Conservation (phyloP, 768 basidiomycete genomes). For the Hemileccinum rubropunctum region DNA sequence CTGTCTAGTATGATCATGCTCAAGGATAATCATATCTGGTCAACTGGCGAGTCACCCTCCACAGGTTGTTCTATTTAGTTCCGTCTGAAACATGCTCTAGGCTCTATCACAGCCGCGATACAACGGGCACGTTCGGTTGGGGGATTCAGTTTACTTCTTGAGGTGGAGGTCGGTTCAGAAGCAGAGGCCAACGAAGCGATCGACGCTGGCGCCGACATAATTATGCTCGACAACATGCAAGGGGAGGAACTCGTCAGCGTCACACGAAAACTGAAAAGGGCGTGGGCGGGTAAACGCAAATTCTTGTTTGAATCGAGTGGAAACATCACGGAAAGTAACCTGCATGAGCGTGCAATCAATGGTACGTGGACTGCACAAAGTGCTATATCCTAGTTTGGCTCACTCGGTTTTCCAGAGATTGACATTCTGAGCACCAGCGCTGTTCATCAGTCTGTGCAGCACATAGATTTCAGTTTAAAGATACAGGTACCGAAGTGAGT, state of each 20-base stretch:
- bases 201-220: slow-evolving; percentile 88
- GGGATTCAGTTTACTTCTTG: slow-evolving; percentile 87
- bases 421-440: slow-evolving; percentile 92
- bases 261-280: slow-evolving; percentile 69
- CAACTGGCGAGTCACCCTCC: slow-evolving; percentile 57
- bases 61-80: neutral
- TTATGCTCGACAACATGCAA: slow-evolving; percentile 95
- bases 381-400: neutral
- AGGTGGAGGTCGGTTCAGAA: slow-evolving; percentile 89
- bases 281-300: slow-evolving; percentile 77
- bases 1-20: slow-evolving; percentile 99
- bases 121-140: slow-evolving; percentile 82
- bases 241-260: slow-evolving; percentile 67
- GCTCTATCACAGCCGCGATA: slow-evolving; percentile 89
- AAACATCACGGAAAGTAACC: slow-evolving; percentile 86
- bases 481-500: slow-evolving; percentile 64
- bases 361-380: slow-evolving; percentile 45
- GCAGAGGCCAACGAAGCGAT: slow-evolving; percentile 97
- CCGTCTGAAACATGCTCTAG: slow-evolving; percentile 35
- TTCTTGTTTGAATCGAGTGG: slow-evolving; percentile 95
- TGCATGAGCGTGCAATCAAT: slow-evolving; percentile 76
- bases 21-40: slow-evolving; percentile 99
- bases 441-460: slow-evolving; percentile 89
- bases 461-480: slow-evolving; percentile 97
- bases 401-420: slow-evolving; percentile 57